phyloP scores from a whole-genome alignment of 1,284 basidiomycete genomes.

The Malassezia obtusa region DNA sequence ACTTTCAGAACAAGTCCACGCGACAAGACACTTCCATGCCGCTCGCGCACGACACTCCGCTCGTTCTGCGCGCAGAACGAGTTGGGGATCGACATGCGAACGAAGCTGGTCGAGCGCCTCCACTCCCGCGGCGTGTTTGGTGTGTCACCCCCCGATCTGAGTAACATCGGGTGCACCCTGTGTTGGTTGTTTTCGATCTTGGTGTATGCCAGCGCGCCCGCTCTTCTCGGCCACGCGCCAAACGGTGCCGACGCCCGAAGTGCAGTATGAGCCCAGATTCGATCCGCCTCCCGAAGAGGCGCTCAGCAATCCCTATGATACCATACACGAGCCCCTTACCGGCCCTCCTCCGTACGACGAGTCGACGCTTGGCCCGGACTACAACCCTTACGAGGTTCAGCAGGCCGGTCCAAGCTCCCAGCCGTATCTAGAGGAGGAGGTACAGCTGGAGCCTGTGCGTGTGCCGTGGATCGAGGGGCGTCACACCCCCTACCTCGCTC shows the following conservation, averaged over 20 bases:
- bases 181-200: background rate
- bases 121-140: background rate
- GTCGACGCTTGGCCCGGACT: background rate
- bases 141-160: background rate
- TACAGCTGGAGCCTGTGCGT: background rate
- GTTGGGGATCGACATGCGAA: background rate
- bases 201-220: background rate
- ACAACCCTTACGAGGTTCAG: background rate
- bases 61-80: slow-evolving; percentile 18
- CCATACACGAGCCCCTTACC: background rate
- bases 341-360: background rate
- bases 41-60: slow-evolving; percentile 65
- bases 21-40: slow-evolving; percentile 75
- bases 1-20: slow-evolving; percentile 88
- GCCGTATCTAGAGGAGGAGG: background rate
- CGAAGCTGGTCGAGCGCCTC: background rate
- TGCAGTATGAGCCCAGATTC: background rate
- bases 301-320: background rate
- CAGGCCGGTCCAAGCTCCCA: background rate
- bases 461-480: background rate
- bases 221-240: background rate
- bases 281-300: too few relatives aligned
- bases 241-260: background rate
- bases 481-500: slow-evolving; percentile 8
- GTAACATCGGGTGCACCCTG: background rate